Percentiles rank a stretch among this genome's conserved stretches.
These are phyloP conservation scores for Saksenaea vasiformis DNA, from an alignment of 371 early-diverging fungal species.

Conservation along the genomic window DNA sequence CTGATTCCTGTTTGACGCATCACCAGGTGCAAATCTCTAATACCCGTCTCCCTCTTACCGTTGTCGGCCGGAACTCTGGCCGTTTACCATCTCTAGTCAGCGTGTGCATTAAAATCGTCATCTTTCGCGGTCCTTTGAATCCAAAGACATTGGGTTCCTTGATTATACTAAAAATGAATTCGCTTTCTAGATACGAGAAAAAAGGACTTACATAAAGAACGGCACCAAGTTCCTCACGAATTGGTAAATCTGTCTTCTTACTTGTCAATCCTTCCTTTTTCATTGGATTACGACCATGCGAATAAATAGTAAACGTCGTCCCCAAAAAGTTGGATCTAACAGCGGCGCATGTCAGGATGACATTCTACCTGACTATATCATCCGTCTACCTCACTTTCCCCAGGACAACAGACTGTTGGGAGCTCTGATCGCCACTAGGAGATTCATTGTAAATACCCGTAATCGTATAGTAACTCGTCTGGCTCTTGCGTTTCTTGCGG, in stretches of 20 bases:
- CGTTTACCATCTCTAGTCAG: conserved; percentile 69
- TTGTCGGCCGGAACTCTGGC: conserved; percentile 58
- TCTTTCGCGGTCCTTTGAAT: conserved; percentile 91
- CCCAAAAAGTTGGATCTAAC: conserved; percentile 84
- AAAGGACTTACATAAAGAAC: conserved; percentile 73
- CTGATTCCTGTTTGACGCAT: conserved; percentile 51
- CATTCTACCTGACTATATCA: conserved; percentile 5
- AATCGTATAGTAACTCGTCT: conserved; percentile 76
- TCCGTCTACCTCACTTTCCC: conserved; percentile 64
- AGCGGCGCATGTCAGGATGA: conserved; percentile 1
- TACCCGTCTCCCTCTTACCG: conserved; percentile 30
- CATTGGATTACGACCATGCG: conserved; percentile 64
- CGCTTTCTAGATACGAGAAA: not conserved
- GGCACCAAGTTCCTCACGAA: conserved; percentile 75
- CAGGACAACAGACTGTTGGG: conserved; percentile 33
- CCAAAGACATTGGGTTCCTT: conserved; percentile 91
- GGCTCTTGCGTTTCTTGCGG: conserved; percentile 69
- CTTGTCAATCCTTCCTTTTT: conserved; percentile 29
- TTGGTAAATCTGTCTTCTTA: conserved; percentile 40
- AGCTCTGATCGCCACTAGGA: conserved; percentile 16
- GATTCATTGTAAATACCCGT: conserved; percentile 32
- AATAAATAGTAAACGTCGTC: conserved; percentile 80
- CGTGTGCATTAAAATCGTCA: conserved; percentile 82
- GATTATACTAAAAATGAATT: not conserved
- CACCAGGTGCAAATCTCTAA: not conserved